Conservation (phyloP, 169 alveolate species). For the Ichthyophthirius multifiliis region DNA sequence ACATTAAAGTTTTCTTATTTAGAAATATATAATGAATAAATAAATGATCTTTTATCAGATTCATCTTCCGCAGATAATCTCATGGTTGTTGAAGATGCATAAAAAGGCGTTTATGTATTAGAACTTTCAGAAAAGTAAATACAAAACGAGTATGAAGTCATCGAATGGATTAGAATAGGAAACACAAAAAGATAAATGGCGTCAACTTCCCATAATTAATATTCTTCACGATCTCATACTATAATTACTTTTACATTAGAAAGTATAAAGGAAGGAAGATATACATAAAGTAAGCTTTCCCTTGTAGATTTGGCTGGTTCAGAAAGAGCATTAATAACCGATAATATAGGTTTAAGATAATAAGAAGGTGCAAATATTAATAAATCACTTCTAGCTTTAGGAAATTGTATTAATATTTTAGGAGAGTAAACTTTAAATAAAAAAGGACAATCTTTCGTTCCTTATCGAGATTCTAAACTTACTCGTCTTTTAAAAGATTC, state of each 20-base stretch:
- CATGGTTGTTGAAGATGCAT: slow-evolving; percentile 92
- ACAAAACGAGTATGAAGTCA: slow-evolving; percentile 78
- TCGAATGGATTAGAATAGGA: slow-evolving; percentile 83
- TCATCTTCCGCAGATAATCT: slow-evolving; percentile 70
- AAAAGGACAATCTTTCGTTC: slow-evolving; percentile 77
- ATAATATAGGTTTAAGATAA: slow-evolving; percentile 86
- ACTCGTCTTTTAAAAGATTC: slow-evolving; percentile 90
- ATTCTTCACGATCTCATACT: slow-evolving; percentile 88
- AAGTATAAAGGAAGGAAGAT: slow-evolving; percentile 31
- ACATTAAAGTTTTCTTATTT: slow-evolving; percentile 81
- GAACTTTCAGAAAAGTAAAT: slow-evolving; percentile 83
- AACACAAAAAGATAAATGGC: slow-evolving; percentile 90
- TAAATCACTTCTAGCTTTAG: slow-evolving; percentile 90
- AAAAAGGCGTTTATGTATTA: slow-evolving; percentile 88
- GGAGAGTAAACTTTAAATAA: slow-evolving; percentile 61
- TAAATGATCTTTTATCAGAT: slow-evolving; percentile 86
- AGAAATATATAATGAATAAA: slow-evolving; percentile 92
- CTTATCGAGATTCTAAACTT: slow-evolving; percentile 91
- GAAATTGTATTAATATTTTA: slow-evolving; percentile 93
- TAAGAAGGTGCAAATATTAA: slow-evolving; percentile 95
- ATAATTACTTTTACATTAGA: slow-evolving; percentile 30
- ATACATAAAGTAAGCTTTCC: slow-evolving; percentile 68
- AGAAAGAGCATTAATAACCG: slow-evolving; percentile 91
- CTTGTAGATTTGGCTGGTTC: slow-evolving; percentile 97
- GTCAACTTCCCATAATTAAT: slow-evolving; percentile 91